Evolutionary conservation across 108 stramenopile species (phyloP), one percentile per base, ranked within the genome.

Genomic region (Aurantiochytrium sp.): DNA sequence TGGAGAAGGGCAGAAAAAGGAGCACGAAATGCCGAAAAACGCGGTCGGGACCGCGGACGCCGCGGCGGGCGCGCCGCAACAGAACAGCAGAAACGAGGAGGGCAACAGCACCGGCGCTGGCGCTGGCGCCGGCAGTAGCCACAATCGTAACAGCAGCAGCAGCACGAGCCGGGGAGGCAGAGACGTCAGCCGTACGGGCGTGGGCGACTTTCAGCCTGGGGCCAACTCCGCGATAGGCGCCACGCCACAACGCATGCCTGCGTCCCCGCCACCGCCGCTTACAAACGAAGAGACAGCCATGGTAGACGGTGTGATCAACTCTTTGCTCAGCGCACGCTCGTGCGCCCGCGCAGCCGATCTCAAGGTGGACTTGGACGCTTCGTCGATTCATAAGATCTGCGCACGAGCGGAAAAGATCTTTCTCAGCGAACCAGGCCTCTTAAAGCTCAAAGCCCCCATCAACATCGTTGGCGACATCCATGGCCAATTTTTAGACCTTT

Each of bases 401-500:
- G 88, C 88, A 14, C 93, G 72, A 64, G 90, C 92, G 5, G 90
- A 97, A 90, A 97, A 97, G 73, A 93, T 99, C 58, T 98, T 91
- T 44, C 28, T 89, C n/a, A 45, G 42, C 29, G 87, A 91, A 53
- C 90, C 90, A 29, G 88, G 71, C 58, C 47, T 91, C 35, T 60
- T 91, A 18, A 88, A 91, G 60, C 60, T 91, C 60, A 89, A 88
- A 21, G 90, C 90, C 55, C 90, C 90, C 28, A 88, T 91, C 47
- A 91, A 91, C 19, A 83, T 91, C 53, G 88, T 88, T 19, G 93
- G 93, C 23, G 88, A 98, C 96, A 90, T 96, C 53, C 96, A 96
- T 88, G 95, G 95, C 44, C 96, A 96, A 91, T 96, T 95, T 89
- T 92, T 92, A 64, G 96, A 96, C 89, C 89, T 96, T 10, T 89